Base-by-base conservation (phyloP, 176 grass and related monocot species). In the Tuctoria greenei region DNA sequence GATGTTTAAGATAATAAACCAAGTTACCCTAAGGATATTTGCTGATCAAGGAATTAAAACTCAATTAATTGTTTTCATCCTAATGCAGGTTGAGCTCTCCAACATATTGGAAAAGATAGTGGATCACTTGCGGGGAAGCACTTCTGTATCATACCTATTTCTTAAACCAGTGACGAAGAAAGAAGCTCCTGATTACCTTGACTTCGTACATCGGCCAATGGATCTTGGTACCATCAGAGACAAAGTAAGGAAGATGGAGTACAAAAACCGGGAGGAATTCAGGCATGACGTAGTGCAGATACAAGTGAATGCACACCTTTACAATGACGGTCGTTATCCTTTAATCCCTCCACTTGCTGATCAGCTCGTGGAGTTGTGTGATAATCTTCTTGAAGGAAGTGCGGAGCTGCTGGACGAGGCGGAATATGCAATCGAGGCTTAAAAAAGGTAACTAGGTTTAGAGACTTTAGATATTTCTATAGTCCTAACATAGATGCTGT, bases 161-260 rank as follows among this genome's bases (percentile, higher is more conserved):
- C 64, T 88, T 18, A 99, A 95, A 89, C 95, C 95, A 31, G 95
- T 99, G 58, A 78, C 85, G 8, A 99, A 79, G 81, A 99, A 99
- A 84, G 85, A 88, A 59, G 95, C 95, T 38, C 89, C 95, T 3
- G 95, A 99, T 81, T 99, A 99, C 41, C 39, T 83, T 21, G 89
- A 99, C 14, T 47, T 81, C 49, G 61, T 95, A 51, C 16, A 80
- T 8, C 64, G 25, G 0, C 95, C 95, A 18, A 99, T 99, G 95
- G 95, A 99, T 73, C 95, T 99, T 27, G 90, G 89, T 36, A 99
- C 91, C 10, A 99, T 99, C 61, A 95, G 82, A 67, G 91, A 90
- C 27, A 99, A 95, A 67, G 87, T 90, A 51, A 85, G 89, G 66
- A 95, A 88, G 69, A 83, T 99, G 89, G 95, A 90, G 69, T 99